Evolutionary conservation across 331 rosid species (phyloP).

Genomic region (Quercus lobata): DNA sequence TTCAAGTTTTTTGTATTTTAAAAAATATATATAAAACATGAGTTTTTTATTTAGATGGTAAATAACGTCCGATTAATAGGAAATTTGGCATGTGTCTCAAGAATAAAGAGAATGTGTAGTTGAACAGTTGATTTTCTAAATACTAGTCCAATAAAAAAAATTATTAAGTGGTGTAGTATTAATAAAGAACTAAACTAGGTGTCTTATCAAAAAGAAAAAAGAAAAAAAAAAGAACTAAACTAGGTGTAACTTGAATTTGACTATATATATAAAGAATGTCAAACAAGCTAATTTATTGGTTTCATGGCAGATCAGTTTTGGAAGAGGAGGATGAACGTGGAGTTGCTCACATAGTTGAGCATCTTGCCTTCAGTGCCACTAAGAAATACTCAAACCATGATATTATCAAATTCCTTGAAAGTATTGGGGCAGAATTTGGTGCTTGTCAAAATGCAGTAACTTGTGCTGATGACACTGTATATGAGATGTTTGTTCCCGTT

Average conservation of each 20-base stretch:
- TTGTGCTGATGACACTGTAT: conserved; percentile 80
- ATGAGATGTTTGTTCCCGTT: conserved; percentile 90
- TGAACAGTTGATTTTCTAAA: too few relatives aligned
- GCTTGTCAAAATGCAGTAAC: conserved; percentile 96
- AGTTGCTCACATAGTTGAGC: conserved; percentile 97
- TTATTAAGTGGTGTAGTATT: too few relatives aligned
- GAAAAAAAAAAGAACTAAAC: too few relatives aligned
- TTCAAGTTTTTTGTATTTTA: neutral
- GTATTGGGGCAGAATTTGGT: conserved; percentile 96
- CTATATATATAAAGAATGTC: neutral
- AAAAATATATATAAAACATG: too few relatives aligned
- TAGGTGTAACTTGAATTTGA: too few relatives aligned
- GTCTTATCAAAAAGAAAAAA: too few relatives aligned
- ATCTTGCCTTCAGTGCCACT: conserved; percentile 96
- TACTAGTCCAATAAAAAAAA: too few relatives aligned
- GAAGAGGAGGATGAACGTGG: conserved; percentile 98
- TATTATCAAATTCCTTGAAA: conserved; percentile 83
- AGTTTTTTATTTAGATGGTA: too few relatives aligned
- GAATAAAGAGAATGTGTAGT: too few relatives aligned
- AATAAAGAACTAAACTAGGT: too few relatives aligned
- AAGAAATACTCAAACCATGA: conserved; percentile 80
- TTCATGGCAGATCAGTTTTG: conserved; percentile 82
- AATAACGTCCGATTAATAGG: too few relatives aligned
- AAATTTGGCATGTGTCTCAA: too few relatives aligned
- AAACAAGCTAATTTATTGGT: conserved; percentile 26